Percentiles rank a stretch among this genome's conserved stretches.
These are phyloP conservation scores for Pichia sp. DNA, from an alignment of 1,139 yeast genomes.

Conservation along the genomic window DNA sequence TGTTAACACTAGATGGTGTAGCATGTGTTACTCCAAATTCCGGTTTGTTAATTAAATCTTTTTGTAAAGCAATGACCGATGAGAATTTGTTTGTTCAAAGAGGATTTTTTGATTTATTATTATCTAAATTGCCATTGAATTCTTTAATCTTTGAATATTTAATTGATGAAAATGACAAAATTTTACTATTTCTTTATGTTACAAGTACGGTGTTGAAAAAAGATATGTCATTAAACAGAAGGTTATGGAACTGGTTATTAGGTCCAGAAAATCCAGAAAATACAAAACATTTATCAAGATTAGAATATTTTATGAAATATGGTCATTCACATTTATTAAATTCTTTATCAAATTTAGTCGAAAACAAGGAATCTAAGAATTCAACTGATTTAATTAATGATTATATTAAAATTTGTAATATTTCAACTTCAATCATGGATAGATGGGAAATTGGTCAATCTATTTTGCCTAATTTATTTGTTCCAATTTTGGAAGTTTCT, in stretches of 20 bases:
- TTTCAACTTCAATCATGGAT: conserved; percentile 72
- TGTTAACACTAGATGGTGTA: conserved; percentile 43
- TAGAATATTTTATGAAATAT: conserved; percentile 51
- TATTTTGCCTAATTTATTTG: conserved; percentile 62
- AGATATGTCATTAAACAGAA: conserved; percentile 89
- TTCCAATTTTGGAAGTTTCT: conserved; percentile 50
- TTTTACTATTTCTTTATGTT: conserved; percentile 55
- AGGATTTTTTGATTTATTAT: conserved; percentile 79
- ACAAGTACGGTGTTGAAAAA: conserved; percentile 64
- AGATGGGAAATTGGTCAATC: conserved; percentile 87
- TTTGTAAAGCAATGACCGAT: conserved; percentile 58
- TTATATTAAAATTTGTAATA: conserved; percentile 49
- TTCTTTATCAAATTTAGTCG: conserved; percentile 49
- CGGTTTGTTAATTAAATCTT: conserved; percentile 69
- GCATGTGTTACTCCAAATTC: conserved; percentile 68
- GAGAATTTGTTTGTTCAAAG: conserved; percentile 72
- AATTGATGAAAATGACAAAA: conserved; percentile 48
- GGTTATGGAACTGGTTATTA: conserved; percentile 87
- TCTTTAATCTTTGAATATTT: conserved; percentile 49
- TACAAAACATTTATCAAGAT: conserved; percentile 27
- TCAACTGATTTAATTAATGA: conserved; percentile 35
- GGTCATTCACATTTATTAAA: conserved; percentile 46
- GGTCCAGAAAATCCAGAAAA: conserved; percentile 50
- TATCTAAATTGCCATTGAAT: conserved; percentile 59
- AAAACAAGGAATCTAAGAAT: conserved; percentile 24